phyloP scores from a whole-genome alignment of 2,329 filamentous ascomycete genomes.

The Ascochyta koolunga region DNA sequence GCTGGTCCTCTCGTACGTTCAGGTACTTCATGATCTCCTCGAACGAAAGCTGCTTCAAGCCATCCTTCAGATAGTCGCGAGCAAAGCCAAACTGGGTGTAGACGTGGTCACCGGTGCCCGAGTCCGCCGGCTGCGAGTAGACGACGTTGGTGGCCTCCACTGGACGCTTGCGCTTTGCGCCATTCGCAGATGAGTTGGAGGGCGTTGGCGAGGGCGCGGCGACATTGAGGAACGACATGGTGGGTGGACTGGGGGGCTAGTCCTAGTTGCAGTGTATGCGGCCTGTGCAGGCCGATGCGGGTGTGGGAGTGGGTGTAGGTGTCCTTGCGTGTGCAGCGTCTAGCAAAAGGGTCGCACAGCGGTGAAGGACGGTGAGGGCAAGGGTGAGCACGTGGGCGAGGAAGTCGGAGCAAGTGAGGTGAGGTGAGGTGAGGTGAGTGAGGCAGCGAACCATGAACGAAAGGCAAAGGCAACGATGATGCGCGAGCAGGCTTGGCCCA shows the following conservation, averaged over 20 bases:
- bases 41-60: slow-evolving; percentile 71
- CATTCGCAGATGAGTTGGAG: slow-evolving; percentile 45
- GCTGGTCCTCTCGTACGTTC: slow-evolving; percentile 68
- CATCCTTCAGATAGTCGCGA: slow-evolving; percentile 66
- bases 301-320: neutral
- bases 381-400: neutral
- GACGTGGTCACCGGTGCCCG: slow-evolving; percentile 77
- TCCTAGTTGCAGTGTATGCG: slow-evolving; percentile 5
- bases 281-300: neutral
- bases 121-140: slow-evolving; percentile 79
- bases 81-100: slow-evolving; percentile 89
- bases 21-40: slow-evolving; percentile 81
- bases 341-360: slow-evolving; percentile 43
- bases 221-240: slow-evolving; percentile 47
- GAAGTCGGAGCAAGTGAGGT: slow-evolving; percentile 5
- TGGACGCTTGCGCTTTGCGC: slow-evolving; percentile 64
- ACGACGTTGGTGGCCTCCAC: slow-evolving; percentile 59
- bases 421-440: slow-evolving; percentile 4
- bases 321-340: slow-evolving; percentile 33
- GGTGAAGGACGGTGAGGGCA: slow-evolving; percentile 3
- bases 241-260: neutral
- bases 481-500: slow-evolving; percentile 18
- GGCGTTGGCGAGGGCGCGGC: slow-evolving; percentile 65
- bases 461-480: slow-evolving; percentile 23
- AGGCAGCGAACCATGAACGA: slow-evolving; percentile 4